Evolutionary conservation across 208 protist genomes (phyloP).

Genomic region (Tetramitus jugosus): DNA sequence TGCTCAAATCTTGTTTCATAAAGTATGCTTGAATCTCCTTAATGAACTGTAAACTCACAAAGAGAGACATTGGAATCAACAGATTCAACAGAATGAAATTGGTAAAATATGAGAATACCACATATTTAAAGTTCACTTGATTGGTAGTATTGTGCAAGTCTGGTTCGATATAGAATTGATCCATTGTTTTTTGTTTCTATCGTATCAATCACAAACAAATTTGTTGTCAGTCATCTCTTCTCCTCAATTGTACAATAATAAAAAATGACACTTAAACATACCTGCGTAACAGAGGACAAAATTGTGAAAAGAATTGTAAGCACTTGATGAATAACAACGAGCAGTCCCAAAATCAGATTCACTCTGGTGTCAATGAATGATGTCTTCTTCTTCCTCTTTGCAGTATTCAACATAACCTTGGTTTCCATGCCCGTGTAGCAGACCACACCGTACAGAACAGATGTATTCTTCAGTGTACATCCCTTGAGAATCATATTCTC

Average conservation of each 20-base stretch:
- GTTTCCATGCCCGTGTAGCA: conserved; percentile 73
- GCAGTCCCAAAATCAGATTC: conserved; percentile 58
- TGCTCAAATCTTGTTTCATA: not conserved
- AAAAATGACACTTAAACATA: not conserved
- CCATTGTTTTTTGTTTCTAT: not conserved
- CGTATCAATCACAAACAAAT: conserved; percentile 42
- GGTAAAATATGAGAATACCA: conserved; percentile 38
- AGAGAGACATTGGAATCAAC: conserved; percentile 78
- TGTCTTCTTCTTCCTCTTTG: conserved; percentile 47
- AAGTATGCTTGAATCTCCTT: conserved; percentile 66
- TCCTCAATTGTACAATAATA: conserved; percentile 31
- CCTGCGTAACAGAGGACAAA: not conserved
- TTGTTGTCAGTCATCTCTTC: conserved; percentile 40
- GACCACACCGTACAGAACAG: conserved; percentile 50
- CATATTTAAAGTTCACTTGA: not conserved
- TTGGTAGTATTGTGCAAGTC: not conserved
- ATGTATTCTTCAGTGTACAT: conserved; percentile 45
- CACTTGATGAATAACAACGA: conserved; percentile 32
- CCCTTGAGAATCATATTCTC: conserved; percentile 44
- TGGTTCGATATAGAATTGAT: not conserved
- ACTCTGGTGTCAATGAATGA: conserved; percentile 53
- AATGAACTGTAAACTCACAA: conserved; percentile 71
- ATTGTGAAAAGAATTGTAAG: not conserved
- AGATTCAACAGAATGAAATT: conserved; percentile 77
- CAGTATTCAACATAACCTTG: conserved; percentile 71